Evolutionary conservation across 73 alveolate genomes (phyloP).

Genomic region (Tetrahymena borealis): DNA sequence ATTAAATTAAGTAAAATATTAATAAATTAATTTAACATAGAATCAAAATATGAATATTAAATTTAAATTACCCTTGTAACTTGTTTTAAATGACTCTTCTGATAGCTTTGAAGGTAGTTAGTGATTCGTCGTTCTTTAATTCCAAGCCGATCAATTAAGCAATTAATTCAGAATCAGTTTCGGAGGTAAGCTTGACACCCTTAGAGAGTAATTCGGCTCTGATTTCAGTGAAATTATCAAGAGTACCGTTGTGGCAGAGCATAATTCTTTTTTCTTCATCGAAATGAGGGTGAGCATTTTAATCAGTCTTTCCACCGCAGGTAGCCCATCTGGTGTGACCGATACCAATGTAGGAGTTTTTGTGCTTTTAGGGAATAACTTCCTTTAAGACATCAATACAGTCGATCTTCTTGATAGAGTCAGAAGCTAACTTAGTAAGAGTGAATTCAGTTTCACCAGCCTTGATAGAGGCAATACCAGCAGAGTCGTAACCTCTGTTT

Average conservation of each 20-base stretch:
- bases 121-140: slow-evolving; percentile 46
- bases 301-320: slow-evolving; percentile 80
- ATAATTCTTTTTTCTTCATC: slow-evolving; percentile 60
- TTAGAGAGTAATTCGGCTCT: slow-evolving; percentile 34
- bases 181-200: slow-evolving; percentile 54
- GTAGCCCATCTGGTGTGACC: slow-evolving; percentile 94
- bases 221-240: slow-evolving; percentile 61
- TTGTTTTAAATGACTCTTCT: neutral
- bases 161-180: slow-evolving; percentile 79
- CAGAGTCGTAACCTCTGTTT: slow-evolving; percentile 86
- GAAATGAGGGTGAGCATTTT: slow-evolving; percentile 87
- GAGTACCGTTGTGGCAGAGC: slow-evolving; percentile 78
- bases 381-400: slow-evolving; percentile 60
- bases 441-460: slow-evolving; percentile 47
- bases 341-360: slow-evolving; percentile 55
- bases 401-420: slow-evolving; percentile 58
- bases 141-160: slow-evolving; percentile 59
- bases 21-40: neutral
- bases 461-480: slow-evolving; percentile 72
- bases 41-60: neutral
- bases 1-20: neutral
- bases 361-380: slow-evolving; percentile 57
- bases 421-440: slow-evolving; percentile 63
- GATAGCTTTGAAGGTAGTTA: slow-evolving; percentile 59
- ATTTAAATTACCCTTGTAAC: neutral